A percentile compares a stretch with the other conserved stretches of the same genome.
phyloP scores from a whole-genome alignment of 2,329 filamentous ascomycete genomes.

The Lizonia empirigonia region DNA sequence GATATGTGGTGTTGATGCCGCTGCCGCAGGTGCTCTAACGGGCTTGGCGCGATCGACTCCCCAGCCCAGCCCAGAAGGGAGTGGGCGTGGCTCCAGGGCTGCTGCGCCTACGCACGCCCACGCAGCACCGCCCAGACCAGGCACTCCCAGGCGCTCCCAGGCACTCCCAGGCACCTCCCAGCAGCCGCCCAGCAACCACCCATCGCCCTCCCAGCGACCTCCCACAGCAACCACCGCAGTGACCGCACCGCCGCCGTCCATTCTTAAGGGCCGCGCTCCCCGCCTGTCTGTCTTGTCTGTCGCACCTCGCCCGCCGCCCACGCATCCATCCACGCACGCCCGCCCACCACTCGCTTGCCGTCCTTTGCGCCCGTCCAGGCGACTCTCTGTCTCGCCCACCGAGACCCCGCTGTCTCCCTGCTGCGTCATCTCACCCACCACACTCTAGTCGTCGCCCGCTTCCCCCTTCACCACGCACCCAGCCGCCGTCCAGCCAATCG shows the following conservation, averaged over 20 bases:
- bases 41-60: background rate
- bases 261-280: constrained; percentile 5
- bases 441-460: constrained; percentile 1
- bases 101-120: constrained; percentile 4
- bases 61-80: background rate
- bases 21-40: background rate
- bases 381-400: constrained; percentile 1
- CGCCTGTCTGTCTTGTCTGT: constrained; percentile 3
- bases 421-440: background rate
- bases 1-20: constrained; percentile 8
- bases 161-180: background rate
- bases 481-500: constrained; percentile 6
- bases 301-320: constrained; percentile 7
- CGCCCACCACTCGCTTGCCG: constrained; percentile 9
- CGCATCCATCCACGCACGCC: constrained; percentile 6
- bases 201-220: background rate
- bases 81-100: background rate
- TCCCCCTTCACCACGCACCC: background rate
- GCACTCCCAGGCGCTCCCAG: too few relatives aligned
- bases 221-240: background rate
- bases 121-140: background rate
- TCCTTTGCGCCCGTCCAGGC: too few relatives aligned
- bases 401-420: constrained; percentile 1
- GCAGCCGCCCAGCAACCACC: background rate
- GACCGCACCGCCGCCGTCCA: background rate